Evolutionary conservation across 108 stramenopile genomes (phyloP), one percentile per base, ranked within the genome.

Genomic region (Pseudonitzschia multiseries): DNA sequence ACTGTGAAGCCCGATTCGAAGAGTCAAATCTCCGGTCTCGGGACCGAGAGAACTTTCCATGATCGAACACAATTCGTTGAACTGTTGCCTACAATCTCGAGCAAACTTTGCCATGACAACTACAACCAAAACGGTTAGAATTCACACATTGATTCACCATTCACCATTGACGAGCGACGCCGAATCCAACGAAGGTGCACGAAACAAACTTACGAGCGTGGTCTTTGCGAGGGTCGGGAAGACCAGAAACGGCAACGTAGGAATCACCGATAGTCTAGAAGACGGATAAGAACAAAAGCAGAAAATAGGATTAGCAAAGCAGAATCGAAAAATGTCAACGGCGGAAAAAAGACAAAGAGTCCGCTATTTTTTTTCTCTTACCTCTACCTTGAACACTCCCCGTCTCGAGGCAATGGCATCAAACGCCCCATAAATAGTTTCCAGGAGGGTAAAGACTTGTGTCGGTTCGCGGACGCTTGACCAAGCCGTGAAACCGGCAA

Each of bases 361-460:
- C 2, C 6, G 6, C 4, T 6, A 36, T 6, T 2, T 36, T 36
- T 36, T 36, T 6, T 36, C 2, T 6, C 36, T 36, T 74, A 74
- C 56, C 81, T 80, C 82, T 8, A 83, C 74, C 42, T 83, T 90
- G 79, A 84, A 90, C 4, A 90, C 87, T 43, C 61, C 73, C 31
- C 78, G 66, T 29, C 66, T 65, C 14, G 61, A 60, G 0, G 89
- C 89, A 33, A 78, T 68, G 12, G 42, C 44, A 68, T 90, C 89
- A 72, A 87, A 90, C 20, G 81, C 85, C 14, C 42, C 73, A 66
- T 80, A 90, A 2, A 90, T 57, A 0, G 76, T 67, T 62, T 90
- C 89, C 27, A 90, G 57, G 13, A 90, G 80, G 22, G 53, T 73
- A 64, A 90, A 90, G 12, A 90, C 86, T 57, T 90, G 75, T n/a